phyloP scores from a whole-genome alignment of 2,329 filamentous ascomycete genomes.

The Penicillium sp. region DNA sequence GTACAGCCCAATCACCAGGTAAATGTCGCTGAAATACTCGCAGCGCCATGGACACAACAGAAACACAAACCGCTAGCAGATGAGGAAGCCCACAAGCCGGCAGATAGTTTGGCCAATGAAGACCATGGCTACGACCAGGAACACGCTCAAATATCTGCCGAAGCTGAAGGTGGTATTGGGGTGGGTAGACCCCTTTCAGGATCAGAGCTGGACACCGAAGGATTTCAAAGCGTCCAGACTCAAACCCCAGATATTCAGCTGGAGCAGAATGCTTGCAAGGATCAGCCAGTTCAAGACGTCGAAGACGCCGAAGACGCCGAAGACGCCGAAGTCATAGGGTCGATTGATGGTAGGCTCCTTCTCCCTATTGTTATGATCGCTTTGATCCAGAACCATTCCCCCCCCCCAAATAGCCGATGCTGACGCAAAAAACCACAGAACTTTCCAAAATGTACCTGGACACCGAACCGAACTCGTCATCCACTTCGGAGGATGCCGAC shows the following conservation, averaged over 20 bases:
- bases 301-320: slow-evolving; percentile 9
- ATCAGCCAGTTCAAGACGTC: slow-evolving; percentile 1
- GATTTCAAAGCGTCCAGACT: neutral
- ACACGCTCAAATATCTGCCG: neutral
- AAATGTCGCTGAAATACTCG: neutral
- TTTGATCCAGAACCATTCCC: too few relatives aligned
- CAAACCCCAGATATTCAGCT: neutral
- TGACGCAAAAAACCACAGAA: slow-evolving; percentile 14
- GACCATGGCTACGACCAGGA: slow-evolving; percentile 27
- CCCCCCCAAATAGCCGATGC: neutral
- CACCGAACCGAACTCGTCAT: slow-evolving; percentile 4
- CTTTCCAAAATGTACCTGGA: slow-evolving; percentile 19
- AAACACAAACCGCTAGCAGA: slow-evolving; percentile 31
- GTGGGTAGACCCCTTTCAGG: slow-evolving; percentile 2
- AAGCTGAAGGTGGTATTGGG: slow-evolving; percentile 5
- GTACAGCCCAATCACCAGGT: neutral
- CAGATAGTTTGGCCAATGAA: slow-evolving; percentile 45
- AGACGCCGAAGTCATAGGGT: slow-evolving; percentile 12
- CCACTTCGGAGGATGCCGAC: slow-evolving; percentile 13
- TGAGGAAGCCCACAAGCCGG: slow-evolving; percentile 49
- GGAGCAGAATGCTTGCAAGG: neutral
- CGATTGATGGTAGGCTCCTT: slow-evolving; percentile 13
- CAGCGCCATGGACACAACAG: neutral
- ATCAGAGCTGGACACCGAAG: neutral
- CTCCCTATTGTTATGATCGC: too few relatives aligned